Evolutionary conservation across 805 yeast species (phyloP).

Genomic region (Suhomyces emberorum): DNA sequence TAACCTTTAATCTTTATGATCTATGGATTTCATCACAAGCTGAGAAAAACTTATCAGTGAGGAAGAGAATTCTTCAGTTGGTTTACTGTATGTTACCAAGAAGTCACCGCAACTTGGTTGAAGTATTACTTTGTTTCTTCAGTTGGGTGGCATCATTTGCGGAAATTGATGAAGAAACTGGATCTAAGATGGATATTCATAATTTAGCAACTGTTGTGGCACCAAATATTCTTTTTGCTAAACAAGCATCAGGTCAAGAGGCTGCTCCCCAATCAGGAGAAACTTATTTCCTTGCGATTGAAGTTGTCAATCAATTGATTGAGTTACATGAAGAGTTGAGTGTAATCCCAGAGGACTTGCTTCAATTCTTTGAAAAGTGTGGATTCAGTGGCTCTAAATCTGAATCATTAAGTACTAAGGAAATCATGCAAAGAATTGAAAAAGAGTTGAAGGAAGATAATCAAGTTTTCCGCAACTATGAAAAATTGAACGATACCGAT

Average conservation of each 20-base stretch:
- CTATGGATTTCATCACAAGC: slow-evolving; percentile 70
- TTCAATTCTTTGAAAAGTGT: slow-evolving; percentile 46
- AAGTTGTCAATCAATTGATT: slow-evolving; percentile 80
- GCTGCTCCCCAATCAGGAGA: slow-evolving; percentile 47
- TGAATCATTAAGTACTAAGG: slow-evolving; percentile 29
- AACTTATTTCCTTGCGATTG: slow-evolving; percentile 83
- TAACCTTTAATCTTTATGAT: slow-evolving; percentile 72
- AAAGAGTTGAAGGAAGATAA: slow-evolving; percentile 32
- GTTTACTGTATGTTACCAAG: slow-evolving; percentile 78
- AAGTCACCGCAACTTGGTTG: slow-evolving; percentile 78
- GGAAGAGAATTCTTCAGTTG: slow-evolving; percentile 55
- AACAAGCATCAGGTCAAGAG: slow-evolving; percentile 32
- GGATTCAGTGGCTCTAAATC: slow-evolving; percentile 25
- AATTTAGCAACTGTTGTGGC: slow-evolving; percentile 94
- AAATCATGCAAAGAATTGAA: slow-evolving; percentile 32
- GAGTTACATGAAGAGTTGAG: slow-evolving; percentile 77
- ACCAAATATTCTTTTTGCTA: slow-evolving; percentile 78
- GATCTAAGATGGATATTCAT: slow-evolving; percentile 93
- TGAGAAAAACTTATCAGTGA: slow-evolving; percentile 43
- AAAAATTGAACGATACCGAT: slow-evolving; percentile 7
- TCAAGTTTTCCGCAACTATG: slow-evolving; percentile 21
- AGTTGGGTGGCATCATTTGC: slow-evolving; percentile 97
- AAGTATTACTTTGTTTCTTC: slow-evolving; percentile 79
- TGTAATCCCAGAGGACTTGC: slow-evolving; percentile 66
- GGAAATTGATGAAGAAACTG: slow-evolving; percentile 80